phyloP scores from a whole-genome alignment of 2,329 filamentous ascomycete species.

The Metarhizium robertsii region DNA sequence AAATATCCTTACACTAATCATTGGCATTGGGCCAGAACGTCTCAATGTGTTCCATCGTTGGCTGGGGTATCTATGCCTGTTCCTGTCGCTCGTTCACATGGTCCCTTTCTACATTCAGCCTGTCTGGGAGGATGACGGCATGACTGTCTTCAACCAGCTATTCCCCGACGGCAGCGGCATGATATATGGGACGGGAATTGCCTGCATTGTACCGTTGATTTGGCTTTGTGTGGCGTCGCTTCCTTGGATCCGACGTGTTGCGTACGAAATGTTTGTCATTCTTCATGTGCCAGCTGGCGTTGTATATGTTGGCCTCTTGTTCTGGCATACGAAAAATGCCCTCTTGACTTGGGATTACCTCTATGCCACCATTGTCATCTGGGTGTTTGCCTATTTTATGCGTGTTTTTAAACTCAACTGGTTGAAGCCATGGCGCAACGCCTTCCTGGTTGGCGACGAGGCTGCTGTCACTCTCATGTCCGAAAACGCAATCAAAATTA shows the following conservation, averaged over 20 bases:
- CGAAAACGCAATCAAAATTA: conserved; percentile 92
- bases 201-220: conserved; percentile 68
- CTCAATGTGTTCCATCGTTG: conserved; percentile 91
- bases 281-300: conserved; percentile 77
- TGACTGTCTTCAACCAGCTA: conserved; percentile 59
- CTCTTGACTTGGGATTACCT: conserved; percentile 86
- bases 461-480: conserved; percentile 82
- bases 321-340: conserved; percentile 95
- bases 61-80: conserved; percentile 78
- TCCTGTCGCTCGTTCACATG: conserved; percentile 74
- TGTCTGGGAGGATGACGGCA: conserved; percentile 70
- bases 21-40: conserved; percentile 84
- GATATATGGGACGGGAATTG: conserved; percentile 79
- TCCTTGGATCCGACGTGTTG: conserved; percentile 62
- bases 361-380: conserved; percentile 70
- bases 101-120: conserved; percentile 87
- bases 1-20: conserved; percentile 74
- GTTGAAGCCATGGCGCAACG: conserved; percentile 67
- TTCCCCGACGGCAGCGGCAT: conserved; percentile 56
- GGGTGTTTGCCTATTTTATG: conserved; percentile 62
- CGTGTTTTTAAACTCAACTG: conserved; percentile 85
- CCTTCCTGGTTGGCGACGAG: conserved; percentile 85
- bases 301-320: conserved; percentile 72
- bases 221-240: conserved; percentile 83
- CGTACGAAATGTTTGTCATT: conserved; percentile 79